These are phyloP conservation scores for Leccinum variicolor DNA, from an alignment of 768 basidiomycete genomes.

Conservation along the genomic window DNA sequence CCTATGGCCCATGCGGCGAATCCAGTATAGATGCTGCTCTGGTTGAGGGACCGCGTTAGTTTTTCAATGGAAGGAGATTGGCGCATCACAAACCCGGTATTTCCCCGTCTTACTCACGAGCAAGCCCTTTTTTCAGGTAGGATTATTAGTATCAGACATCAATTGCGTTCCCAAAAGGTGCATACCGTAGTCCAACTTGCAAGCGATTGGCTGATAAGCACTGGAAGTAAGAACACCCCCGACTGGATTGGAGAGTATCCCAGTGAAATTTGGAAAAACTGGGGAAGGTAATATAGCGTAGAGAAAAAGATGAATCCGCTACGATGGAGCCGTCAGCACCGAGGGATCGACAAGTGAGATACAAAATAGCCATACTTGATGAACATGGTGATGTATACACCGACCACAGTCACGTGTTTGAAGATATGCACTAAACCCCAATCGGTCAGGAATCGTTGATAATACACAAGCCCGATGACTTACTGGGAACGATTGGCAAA, in stretches of 20 bases:
- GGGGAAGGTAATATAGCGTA: conserved; percentile 68
- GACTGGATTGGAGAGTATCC: conserved; percentile 62
- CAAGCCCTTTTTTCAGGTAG: conserved; percentile 44
- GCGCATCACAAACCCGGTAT: conserved; percentile 43
- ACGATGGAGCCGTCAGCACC: neutral
- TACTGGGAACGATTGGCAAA: conserved; percentile 72
- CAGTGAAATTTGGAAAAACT: conserved; percentile 73
- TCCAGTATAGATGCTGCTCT: conserved; percentile 46
- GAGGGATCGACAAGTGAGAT: neutral
- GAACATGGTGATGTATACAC: conserved; percentile 69
- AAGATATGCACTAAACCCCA: conserved; percentile 64
- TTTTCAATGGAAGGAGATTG: neutral
- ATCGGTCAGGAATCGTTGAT: neutral
- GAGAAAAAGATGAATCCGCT: conserved; percentile 64
- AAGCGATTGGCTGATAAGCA: conserved; percentile 61
- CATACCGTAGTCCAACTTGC: conserved; percentile 54
- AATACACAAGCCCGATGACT: conserved; percentile 15
- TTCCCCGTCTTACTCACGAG: conserved; percentile 61
- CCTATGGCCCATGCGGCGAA: conserved; percentile 69
- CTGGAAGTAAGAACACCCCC: conserved; percentile 64
- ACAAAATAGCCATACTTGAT: conserved; percentile 44
- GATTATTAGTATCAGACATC: neutral
- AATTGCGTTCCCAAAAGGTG: neutral
- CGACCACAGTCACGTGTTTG: conserved; percentile 59
- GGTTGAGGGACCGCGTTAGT: neutral